Evolutionary conservation across 2,329 filamentous ascomycete species (phyloP), one percentile per base, ranked within the genome.

Genomic region (Septoria petroselini): DNA sequence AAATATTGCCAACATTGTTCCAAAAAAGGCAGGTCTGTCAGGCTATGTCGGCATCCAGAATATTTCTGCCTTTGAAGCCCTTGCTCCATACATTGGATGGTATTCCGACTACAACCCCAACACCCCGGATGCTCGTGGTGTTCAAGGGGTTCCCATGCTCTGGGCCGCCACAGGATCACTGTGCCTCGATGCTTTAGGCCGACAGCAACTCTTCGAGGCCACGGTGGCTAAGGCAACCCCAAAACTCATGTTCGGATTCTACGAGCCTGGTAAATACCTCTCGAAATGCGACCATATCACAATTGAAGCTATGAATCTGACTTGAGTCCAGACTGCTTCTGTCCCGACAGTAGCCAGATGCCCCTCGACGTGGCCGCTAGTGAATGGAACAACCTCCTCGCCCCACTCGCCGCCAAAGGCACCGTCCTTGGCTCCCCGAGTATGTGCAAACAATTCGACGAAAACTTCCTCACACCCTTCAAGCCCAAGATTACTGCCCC

Each of bases 201-300:
- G 49, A 18, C 53, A 60, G 30, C 51, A 29, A 11, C 3, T n/a
- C 15, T 42, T 42, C 39, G 15, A 30, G 23, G 12, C 30, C 4
- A 19, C 40, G 61, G 18, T 57, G 7, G 30, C 47, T 43, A 53
- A 50, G 5, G 9, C 42, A 33, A 46, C 30, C 57, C 52, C 33
- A 19, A 35, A 52, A 4, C 58, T 62, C 41, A 62, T 65, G 57
- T 62, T 64, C 50, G 63, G 63, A n/a, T 65, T 65, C 52, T 64
- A 63, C 57, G 62, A 65, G 41, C 62, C 61, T 11, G 37, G 37
- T 39, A 39, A n/a, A n/a, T n/a, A n/a, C n/a, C n/a, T 2, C n/a
- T 11, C 17, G n/a, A 5, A 19, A 9, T 2, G 8, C 37, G n/a
- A n/a, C n/a, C n/a, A n/a, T n/a, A n/a, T 21, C 8, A 11, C 37